Evolutionary conservation across 1,284 basidiomycete species (phyloP).

Genomic region (Cryptococcus wingfieldii): DNA sequence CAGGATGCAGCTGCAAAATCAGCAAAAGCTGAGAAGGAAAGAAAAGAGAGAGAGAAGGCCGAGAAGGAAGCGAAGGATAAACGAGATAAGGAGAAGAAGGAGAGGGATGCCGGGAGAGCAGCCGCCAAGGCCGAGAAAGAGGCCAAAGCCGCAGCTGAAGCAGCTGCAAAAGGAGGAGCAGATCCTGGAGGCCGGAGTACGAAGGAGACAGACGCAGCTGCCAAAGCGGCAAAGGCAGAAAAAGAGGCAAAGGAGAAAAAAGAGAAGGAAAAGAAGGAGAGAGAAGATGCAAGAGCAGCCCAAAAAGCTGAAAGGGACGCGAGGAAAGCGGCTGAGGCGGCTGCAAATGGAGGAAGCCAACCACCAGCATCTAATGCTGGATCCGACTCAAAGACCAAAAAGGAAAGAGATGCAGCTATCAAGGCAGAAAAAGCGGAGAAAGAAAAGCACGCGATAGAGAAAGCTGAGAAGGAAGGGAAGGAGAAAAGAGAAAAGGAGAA

Average conservation of each 20-base stretch:
- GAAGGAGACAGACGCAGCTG: constrained; percentile 3
- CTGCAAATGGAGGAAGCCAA: no score
- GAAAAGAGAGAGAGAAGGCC: background rate
- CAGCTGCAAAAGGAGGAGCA: background rate
- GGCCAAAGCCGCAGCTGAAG: background rate
- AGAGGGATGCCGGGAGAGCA: background rate
- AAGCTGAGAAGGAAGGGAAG: background rate
- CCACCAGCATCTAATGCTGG: no score
- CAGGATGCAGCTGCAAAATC: background rate
- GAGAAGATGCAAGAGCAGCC: no score
- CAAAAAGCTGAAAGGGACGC: no score
- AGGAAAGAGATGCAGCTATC: no score
- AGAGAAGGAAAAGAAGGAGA: constrained; percentile 1
- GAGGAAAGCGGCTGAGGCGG: background rate
- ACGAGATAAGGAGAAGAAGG: constrained; percentile 3
- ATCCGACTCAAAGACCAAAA: no score
- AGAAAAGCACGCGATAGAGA: background rate
- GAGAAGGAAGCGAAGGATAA: background rate
- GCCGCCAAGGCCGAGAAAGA: constrained; percentile 1
- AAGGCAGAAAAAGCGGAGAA: no score
- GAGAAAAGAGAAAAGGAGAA: background rate
- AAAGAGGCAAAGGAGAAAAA: background rate
- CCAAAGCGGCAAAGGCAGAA: background rate
- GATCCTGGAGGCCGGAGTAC: background rate
- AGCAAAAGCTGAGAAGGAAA: background rate